Evolutionary conservation across 2,329 filamentous ascomycete species (phyloP).

Genomic region (Xylaria digitata): DNA sequence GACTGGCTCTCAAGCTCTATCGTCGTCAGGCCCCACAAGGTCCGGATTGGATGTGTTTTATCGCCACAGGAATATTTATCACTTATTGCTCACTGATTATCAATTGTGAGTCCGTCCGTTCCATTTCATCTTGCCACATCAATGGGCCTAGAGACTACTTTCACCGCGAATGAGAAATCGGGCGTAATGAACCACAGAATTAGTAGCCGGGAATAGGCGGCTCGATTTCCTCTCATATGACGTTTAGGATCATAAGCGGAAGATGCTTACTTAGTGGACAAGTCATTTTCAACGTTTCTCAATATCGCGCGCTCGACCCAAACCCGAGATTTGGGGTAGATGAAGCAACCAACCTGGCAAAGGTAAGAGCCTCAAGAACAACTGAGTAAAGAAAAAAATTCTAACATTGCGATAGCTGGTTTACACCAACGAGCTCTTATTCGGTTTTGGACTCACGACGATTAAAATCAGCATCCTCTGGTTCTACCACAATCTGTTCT

Average conservation of each 20-base stretch:
- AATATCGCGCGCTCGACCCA: constrained; percentile 10
- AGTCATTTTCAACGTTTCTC: constrained; percentile 26
- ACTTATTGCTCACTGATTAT: constrained; percentile 6
- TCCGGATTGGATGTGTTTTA: constrained; percentile 23
- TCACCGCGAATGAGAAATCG: not conserved
- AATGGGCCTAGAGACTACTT: not conserved
- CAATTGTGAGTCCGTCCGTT: constrained; percentile 13
- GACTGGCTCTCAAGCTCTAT: constrained; percentile 12
- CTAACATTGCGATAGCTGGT: constrained; percentile 1
- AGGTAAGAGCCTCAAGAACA: not conserved
- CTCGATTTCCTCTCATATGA: too few species aligned
- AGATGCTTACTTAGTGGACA: not conserved
- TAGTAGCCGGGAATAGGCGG: too few species aligned
- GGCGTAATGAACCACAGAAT: too few species aligned
- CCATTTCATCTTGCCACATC: not conserved
- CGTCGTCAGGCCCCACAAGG: constrained; percentile 11
- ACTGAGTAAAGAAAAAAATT: too few species aligned
- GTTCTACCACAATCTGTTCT: constrained; percentile 30
- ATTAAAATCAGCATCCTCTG: constrained; percentile 33
- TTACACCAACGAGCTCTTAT: constrained; percentile 26
- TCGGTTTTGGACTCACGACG: constrained; percentile 25
- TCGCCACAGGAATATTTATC: constrained; percentile 13
- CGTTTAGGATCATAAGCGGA: too few species aligned
- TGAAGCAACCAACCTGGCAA: constrained; percentile 18
- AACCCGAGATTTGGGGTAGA: not conserved